Percentiles rank a stretch among this genome's conserved stretches.
Evolutionary conservation across 371 early-diverging fungal species (phyloP).

Genomic region (Mortierella sp.): DNA sequence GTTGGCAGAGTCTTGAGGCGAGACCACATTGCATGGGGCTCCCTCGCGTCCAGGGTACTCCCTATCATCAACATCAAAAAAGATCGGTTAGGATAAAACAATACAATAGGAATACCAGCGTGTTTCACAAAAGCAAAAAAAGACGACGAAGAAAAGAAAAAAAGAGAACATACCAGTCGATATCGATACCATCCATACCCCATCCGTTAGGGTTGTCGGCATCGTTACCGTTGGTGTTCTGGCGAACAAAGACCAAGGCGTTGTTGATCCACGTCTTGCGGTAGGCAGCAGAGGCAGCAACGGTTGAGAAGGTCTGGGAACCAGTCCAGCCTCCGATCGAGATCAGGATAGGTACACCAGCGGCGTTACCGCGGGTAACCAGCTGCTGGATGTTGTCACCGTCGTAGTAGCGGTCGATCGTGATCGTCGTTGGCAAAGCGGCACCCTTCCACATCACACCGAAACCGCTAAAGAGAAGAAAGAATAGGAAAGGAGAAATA

Average conservation of each 20-base stretch:
- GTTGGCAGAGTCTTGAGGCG: slow-evolving; percentile 67
- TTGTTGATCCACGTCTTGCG: slow-evolving; percentile 71
- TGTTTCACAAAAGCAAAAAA: neutral
- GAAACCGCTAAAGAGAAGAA: slow-evolving; percentile 32
- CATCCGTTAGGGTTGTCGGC: slow-evolving; percentile 55
- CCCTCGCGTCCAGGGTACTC: slow-evolving; percentile 82
- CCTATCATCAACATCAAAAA: neutral
- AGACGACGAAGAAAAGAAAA: neutral
- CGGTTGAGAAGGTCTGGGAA: slow-evolving; percentile 72
- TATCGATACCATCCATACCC: slow-evolving; percentile 69
- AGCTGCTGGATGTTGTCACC: slow-evolving; percentile 62
- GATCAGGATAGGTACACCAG: slow-evolving; percentile 73
- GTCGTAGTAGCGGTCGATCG: slow-evolving; percentile 57
- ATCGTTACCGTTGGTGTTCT: slow-evolving; percentile 53
- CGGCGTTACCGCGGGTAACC: slow-evolving; percentile 66
- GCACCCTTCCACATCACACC: slow-evolving; percentile 54
- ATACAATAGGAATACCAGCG: neutral
- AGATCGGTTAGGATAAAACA: neutral
- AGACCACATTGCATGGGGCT: slow-evolving; percentile 73
- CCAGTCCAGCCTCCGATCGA: slow-evolving; percentile 90
- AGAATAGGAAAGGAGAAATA: no score
- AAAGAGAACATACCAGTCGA: slow-evolving; percentile 62
- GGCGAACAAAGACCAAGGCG: slow-evolving; percentile 58
- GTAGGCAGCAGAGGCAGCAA: slow-evolving; percentile 60
- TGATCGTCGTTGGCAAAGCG: slow-evolving; percentile 43